A percentile compares a stretch with the other conserved stretches of the same genome.
Conservation (phyloP, 495 filamentous ascomycete species). For the Hyphodiscus hymeniophilus region DNA sequence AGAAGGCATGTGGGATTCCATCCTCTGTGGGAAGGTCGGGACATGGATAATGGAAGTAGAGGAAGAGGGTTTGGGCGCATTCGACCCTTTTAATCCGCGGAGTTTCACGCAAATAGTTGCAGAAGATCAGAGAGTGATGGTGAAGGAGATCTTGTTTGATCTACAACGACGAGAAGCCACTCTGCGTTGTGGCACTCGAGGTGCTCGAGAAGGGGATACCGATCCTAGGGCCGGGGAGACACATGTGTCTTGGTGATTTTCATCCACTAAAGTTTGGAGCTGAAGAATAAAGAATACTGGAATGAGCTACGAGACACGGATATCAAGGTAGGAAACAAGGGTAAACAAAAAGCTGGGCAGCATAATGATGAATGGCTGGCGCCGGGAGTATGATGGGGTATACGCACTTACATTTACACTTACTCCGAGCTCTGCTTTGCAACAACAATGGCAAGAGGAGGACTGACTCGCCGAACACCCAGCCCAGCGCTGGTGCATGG, state of each 20-base stretch:
- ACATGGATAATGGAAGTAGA: slow-evolving; percentile 24
- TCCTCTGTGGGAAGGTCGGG: slow-evolving; percentile 16
- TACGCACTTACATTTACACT: no score
- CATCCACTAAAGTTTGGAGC: no score
- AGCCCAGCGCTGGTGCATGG: no score
- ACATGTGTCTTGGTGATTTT: slow-evolving; percentile 34
- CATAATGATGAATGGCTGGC: no score
- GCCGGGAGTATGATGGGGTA: no score
- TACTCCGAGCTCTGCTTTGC: no score
- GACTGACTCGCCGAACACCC: no score
- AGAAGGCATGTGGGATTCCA: slow-evolving; percentile 41
- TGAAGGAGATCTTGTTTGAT: slow-evolving; percentile 44
- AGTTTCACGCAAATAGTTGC: slow-evolving; percentile 8
- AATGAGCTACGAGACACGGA: no score
- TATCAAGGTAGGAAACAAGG: no score
- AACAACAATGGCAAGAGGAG: no score
- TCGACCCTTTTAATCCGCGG: not conserved
- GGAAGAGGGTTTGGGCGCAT: slow-evolving; percentile 14
- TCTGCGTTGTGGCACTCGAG: slow-evolving; percentile 41
- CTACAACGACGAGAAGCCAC: slow-evolving; percentile 37
- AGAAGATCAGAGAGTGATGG: slow-evolving; percentile 45
- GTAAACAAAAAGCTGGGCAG: no score
- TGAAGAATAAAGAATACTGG: no score
- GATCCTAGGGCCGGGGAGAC: slow-evolving; percentile 36
- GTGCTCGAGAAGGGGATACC: slow-evolving; percentile 34